A percentile compares a stretch with the other conserved stretches of the same genome.
Evolutionary conservation across 1,139 yeast species (phyloP).

Genomic region (Yamadazyma dendronema): DNA sequence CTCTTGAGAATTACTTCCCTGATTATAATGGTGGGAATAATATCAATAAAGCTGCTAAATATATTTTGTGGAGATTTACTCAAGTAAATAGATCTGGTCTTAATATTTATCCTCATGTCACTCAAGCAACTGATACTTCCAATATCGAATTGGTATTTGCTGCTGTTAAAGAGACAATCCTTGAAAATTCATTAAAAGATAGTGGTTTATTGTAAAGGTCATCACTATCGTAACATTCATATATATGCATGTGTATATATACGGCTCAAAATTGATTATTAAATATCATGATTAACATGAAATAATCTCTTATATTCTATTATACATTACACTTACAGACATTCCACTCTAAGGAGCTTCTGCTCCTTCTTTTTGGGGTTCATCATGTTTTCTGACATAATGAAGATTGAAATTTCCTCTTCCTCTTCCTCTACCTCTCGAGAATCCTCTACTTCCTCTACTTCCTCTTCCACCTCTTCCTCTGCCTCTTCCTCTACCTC

Average conservation of each 20-base stretch:
- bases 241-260: no score
- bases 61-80: constrained; percentile 86
- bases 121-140: constrained; percentile 93
- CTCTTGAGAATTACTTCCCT: constrained; percentile 80
- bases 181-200: constrained; percentile 81
- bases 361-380: constrained; percentile 4
- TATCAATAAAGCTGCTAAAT: constrained; percentile 90
- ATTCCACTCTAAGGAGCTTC: constrained; percentile 1
- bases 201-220: constrained; percentile 63
- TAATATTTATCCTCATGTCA: constrained; percentile 83
- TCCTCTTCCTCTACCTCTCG: constrained; percentile 12
- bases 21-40: constrained; percentile 89
- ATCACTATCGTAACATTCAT: no score
- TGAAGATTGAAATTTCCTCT: constrained; percentile 20
- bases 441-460: constrained; percentile 4
- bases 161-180: constrained; percentile 84
- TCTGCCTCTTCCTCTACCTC: constrained; percentile 7
- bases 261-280: no score
- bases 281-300: no score
- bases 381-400: constrained; percentile 25
- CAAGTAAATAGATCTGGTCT: constrained; percentile 81
- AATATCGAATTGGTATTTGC: constrained; percentile 88
- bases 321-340: constrained; percentile 12
- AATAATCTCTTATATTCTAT: no score
- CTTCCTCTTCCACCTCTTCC: constrained; percentile 8